A percentile compares a stretch with the other conserved stretches of the same genome.
These are phyloP conservation scores for Aspergillus hiratsukae DNA, from an alignment of 2,329 filamentous ascomycete species.

Conservation along the genomic window DNA sequence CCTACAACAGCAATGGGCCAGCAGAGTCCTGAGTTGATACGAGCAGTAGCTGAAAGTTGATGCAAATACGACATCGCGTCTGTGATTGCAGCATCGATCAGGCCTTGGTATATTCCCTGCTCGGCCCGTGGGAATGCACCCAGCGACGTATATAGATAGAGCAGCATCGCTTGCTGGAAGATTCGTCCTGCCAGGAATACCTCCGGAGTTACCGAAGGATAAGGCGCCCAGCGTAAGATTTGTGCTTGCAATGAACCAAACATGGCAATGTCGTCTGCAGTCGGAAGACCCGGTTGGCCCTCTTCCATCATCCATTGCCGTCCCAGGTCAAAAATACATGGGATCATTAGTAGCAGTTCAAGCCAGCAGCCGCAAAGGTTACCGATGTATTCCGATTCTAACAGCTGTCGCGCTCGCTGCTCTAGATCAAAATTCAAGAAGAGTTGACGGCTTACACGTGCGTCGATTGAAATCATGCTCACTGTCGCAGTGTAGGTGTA, in stretches of 20 bases:
- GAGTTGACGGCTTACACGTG: constrained; percentile 24
- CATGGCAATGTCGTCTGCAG: constrained; percentile 41
- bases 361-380: constrained; percentile 31
- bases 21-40: constrained; percentile 34
- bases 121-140: constrained; percentile 19
- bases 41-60: constrained; percentile 20
- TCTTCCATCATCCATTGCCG: constrained; percentile 32
- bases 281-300: constrained; percentile 21
- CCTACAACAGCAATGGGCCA: constrained; percentile 31
- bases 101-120: constrained; percentile 24
- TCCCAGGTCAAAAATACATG: constrained; percentile 28
- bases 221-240: constrained; percentile 40
- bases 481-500: constrained; percentile 46
- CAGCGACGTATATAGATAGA: constrained; percentile 38
- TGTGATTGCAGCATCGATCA: constrained; percentile 21
- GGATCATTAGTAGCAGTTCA: constrained; percentile 26
- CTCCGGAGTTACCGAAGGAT: constrained; percentile 31
- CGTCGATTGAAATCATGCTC: constrained; percentile 46
- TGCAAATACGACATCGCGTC: constrained; percentile 25
- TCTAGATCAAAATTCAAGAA: constrained; percentile 42
- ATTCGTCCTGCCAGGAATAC: constrained; percentile 41
- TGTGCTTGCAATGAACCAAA: constrained; percentile 43
- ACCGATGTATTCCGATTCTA: constrained; percentile 24
- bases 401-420: constrained; percentile 27
- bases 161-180: constrained; percentile 44